Base-by-base conservation (phyloP, 495 filamentous ascomycete genomes). In the Aspergillus leporis region DNA sequence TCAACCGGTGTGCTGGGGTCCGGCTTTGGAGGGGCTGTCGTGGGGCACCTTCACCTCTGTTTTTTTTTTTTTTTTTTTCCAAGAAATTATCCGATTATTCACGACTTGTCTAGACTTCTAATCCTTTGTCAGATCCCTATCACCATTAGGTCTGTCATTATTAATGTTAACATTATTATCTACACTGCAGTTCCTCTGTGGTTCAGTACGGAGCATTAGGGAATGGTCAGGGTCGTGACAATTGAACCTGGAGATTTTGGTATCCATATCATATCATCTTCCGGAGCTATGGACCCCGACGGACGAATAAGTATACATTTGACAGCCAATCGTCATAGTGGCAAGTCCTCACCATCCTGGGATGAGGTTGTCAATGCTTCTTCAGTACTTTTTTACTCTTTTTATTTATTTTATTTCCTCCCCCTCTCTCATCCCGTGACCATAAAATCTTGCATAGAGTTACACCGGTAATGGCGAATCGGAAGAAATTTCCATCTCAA, bases 1-100 rank as follows among this genome's bases (percentile, higher is more conserved):
- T 74, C 67, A 67, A 72, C 71, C 74, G 74, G 74, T 66, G 61
- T 71, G 69, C 66, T 77, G 74, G 61, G 73, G 71, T 77, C 74
- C 74, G 74, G 58, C 38, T 47, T 45, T 66, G 65, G 67, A 69
- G 68, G 70, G 69, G 67, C 61, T 55, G 50, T 62, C 68, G 69
- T 70, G 67, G 72, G 70, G 68, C 69, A 59, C 57, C 67, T 32
- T 45, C 54, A 65, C 63, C 65, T 41, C 3, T 38, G n/a, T n/a
- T n/a, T n/a, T n/a, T n/a, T n/a, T n/a, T n/a, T n/a, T n/a, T n/a
- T n/a, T 41, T 41, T 41, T 14, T 3, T 41, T 14, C 14, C 13
- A 41, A 68, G 30, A 55, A 55, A 41, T 45, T 30, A 55, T 18
- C 23, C 23, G 36, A 23, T 46, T 10, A 22, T 28, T 2, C 28